Percentiles rank a stretch among this genome's conserved stretches.
phyloP scores from a whole-genome alignment of 192 early-diverging fungal genomes.

The Bifiguratus adelaidae region DNA sequence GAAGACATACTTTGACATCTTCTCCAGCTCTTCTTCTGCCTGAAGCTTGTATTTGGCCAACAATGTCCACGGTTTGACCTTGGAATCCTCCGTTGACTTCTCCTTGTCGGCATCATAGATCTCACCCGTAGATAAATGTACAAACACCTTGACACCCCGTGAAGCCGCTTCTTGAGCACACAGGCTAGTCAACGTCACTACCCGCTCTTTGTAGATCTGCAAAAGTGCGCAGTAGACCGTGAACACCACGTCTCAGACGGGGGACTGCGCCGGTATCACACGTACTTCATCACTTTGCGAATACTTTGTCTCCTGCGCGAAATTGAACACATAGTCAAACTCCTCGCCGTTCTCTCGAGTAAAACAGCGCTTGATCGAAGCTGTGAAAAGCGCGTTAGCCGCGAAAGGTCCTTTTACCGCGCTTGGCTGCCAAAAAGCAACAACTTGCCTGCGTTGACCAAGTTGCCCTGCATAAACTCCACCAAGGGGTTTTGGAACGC shows the following conservation, averaged over 20 bases:
- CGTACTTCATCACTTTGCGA: constrained; percentile 69
- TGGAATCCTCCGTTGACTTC: constrained; percentile 30
- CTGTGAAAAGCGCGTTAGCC: constrained; percentile 18
- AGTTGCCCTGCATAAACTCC: constrained; percentile 72
- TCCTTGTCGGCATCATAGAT: constrained; percentile 67
- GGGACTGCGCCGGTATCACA: not conserved
- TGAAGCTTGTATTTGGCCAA: constrained; percentile 65
- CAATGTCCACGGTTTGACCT: constrained; percentile 77
- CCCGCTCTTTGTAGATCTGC: constrained; percentile 78
- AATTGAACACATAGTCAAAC: constrained; percentile 93
- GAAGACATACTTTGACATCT: constrained; percentile 54
- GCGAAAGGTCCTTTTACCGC: not conserved
- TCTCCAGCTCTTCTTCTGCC: constrained; percentile 68
- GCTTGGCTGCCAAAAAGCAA: not conserved
- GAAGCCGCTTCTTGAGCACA: constrained; percentile 79
- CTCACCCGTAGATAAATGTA: constrained; percentile 84
- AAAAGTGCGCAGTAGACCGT: not conserved
- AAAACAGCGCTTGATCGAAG: constrained; percentile 63
- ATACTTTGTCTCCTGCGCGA: constrained; percentile 92
- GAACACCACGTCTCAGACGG: not conserved
- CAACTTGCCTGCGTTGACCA: constrained; percentile 55
- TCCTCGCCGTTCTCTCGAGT: constrained; percentile 45
- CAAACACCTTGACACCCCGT: constrained; percentile 58
- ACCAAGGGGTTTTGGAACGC: constrained; percentile 50
- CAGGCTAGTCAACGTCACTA: constrained; percentile 56